Base-by-base conservation (phyloP, 1,284 basidiomycete genomes). In the Sporisorium iseilematis-ciliati region DNA sequence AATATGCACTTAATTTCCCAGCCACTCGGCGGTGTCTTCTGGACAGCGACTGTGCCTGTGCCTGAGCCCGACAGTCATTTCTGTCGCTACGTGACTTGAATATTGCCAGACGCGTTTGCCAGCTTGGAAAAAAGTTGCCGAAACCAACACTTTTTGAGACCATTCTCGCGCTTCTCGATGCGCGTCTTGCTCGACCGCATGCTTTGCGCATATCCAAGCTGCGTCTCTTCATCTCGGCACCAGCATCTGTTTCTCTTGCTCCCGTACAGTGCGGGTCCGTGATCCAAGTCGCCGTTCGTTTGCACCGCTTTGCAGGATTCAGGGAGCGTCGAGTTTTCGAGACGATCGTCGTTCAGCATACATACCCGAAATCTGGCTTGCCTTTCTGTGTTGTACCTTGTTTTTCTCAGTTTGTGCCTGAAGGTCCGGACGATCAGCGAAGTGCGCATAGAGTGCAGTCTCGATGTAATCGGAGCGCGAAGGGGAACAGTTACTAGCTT, bases 271-370 rank as follows among this genome's bases (percentile, higher is more conserved):
- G 49, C 49, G 16, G 12, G 45, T 25, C 23, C 23, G 12, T 16
- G 45, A 29, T 26, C 18, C 46, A n/a, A 20, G 18, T 49, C 31
- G 48, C 48, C 48, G 29, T 49, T 49, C 10, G 29, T 49, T n/a
- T 49, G 29, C n/a, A 31, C 48, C 10, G 11, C 46, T n/a, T 26
- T 20, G 48, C 48, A 31, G 48, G 26, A 12, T 31, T 31, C 25
- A n/a, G n/a, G 7, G n/a, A 38, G 12, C 35, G 35, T 16, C 38
- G 23, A 12, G 55, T 51, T 43, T 43, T 58, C 48, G 33, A 51
- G 42, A 16, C 45, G 68, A 70, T 70, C 68, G 62, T 55, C 62
- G 62, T 60, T 40, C 18, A 55, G 68, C 68, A 70, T 70, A 70
- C 68, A 70, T 70, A 70, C 8, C 57, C 66, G 66, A 69, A 25